These are phyloP conservation scores for Ophiostoma sp. DNA, from an alignment of 2,329 filamentous ascomycete species.

Conservation along the genomic window DNA sequence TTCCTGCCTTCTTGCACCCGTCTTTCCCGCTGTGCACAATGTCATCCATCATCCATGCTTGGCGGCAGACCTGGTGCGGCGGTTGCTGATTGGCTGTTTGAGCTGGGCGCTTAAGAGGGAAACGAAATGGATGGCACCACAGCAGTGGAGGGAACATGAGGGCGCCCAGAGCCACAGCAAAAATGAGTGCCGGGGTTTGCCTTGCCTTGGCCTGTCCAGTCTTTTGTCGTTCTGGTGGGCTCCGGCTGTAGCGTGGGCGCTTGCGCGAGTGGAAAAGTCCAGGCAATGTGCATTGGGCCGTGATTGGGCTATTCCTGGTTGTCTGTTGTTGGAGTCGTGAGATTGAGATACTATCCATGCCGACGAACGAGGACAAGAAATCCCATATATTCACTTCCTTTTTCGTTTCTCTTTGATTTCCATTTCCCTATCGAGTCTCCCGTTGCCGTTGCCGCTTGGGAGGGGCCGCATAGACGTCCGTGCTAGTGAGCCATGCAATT, in stretches of 20 bases:
- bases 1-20: not conserved
- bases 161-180: not conserved
- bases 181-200: not conserved
- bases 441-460: not conserved
- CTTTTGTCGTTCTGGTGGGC: not conserved
- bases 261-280: conserved; percentile 4
- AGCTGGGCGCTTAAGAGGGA: conserved; percentile 26
- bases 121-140: conserved; percentile 16
- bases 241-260: conserved; percentile 16
- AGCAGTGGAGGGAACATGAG: conserved; percentile 12
- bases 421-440: not conserved
- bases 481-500: conserved; percentile 1
- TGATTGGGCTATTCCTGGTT: conserved; percentile 1
- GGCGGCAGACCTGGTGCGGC: conserved; percentile 17
- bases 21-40: conserved; percentile 8
- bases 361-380: not conserved
- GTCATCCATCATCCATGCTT: conserved; percentile 14
- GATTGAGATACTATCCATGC: not conserved
- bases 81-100: conserved; percentile 26
- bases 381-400: not conserved
- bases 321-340: not conserved
- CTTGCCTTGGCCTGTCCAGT: conserved; percentile 7
- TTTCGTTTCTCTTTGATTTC: not conserved
- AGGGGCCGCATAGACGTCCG: conserved; percentile 9
- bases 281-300: conserved; percentile 5